Evolutionary conservation across 2,329 filamentous ascomycete genomes (phyloP), one percentile per base, ranked within the genome.

Genomic region (Diplocarpon rosae): DNA sequence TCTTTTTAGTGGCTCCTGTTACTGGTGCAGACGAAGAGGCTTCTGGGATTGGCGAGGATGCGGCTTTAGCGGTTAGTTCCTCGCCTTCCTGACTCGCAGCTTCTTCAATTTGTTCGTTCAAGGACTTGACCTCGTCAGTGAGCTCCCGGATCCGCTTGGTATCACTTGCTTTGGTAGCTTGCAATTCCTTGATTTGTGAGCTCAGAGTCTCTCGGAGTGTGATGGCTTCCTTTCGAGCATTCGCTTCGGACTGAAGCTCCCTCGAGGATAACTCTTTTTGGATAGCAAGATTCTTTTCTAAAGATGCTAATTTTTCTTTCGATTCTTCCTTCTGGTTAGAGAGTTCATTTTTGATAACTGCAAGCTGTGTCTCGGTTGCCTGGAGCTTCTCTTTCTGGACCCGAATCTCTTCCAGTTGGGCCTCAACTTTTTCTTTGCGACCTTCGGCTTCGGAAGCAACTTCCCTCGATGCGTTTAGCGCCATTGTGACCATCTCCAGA

Each of bases 391-490:
- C 45, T 32, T 59, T 57, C n/a, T 62, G 46, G 6, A 20, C 44
- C 14, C 34, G 28, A 28, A 58, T 55, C 38, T 60, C 56, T 14
- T 50, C 48, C n/a, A 44, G 46, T 40, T 62, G 58, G 7, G 47
- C 20, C 15, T 55, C 46, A 8, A 58, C 45, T 33, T 54, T 52
- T 37, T 52, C 48, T 40, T 55, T 39, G 16, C 43, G 43, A 11
- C 39, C 45, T 44, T 53, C 33, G 15, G 49, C 46, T 45, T 57
- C 47, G 37, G 45, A 33, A 42, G 44, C 39, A 37, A 81, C 82
- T 55, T 92, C 83, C 53, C 85, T 80, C 7, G 80, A 79, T n/a
- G 78, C 75, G 2, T 76, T 74, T 4, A 95, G 69, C 52, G 93
- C 85, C 16, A 46, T 42, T 8, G 54, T 61, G 14, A 52, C 52